phyloP scores from a whole-genome alignment of 257 asterid species.

The Rhazya stricta region DNA sequence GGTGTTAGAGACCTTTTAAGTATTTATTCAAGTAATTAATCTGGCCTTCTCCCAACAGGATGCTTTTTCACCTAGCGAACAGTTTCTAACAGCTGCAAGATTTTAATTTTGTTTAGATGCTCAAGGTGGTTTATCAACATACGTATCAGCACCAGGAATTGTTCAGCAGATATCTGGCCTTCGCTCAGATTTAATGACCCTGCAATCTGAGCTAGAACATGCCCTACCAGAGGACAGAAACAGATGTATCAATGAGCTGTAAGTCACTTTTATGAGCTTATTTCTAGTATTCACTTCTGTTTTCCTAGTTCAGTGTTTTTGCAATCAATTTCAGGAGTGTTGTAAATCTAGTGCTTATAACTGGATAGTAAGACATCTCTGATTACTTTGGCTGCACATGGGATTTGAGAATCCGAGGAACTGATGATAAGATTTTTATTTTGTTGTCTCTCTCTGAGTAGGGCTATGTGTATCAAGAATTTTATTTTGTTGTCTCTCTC shows the following conservation, averaged over 20 bases:
- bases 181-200: constrained; percentile 72
- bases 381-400: neutral
- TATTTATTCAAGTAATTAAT: constrained; percentile 77
- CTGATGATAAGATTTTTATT: neutral
- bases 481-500: too few species aligned
- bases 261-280: constrained; percentile 31
- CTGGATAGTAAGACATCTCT: neutral
- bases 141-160: constrained; percentile 94
- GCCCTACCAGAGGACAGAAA: constrained; percentile 94
- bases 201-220: constrained; percentile 91
- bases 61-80: neutral
- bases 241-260: constrained; percentile 89
- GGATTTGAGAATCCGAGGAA: neutral
- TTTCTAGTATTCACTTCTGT: neutral
- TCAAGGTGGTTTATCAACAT: constrained; percentile 84
- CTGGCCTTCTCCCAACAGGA: constrained; percentile 15
- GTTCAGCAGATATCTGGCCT: constrained; percentile 88
- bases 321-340: neutral
- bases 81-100: neutral
- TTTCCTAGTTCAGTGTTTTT: neutral
- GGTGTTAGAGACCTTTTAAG: constrained; percentile 96
- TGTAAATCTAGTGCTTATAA: neutral
- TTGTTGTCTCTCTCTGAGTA: neutral
- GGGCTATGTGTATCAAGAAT: neutral
- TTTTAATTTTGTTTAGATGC: constrained; percentile 47